Base-by-base conservation (phyloP, 2,329 filamentous ascomycete species). In the Arthroderma sp. region DNA sequence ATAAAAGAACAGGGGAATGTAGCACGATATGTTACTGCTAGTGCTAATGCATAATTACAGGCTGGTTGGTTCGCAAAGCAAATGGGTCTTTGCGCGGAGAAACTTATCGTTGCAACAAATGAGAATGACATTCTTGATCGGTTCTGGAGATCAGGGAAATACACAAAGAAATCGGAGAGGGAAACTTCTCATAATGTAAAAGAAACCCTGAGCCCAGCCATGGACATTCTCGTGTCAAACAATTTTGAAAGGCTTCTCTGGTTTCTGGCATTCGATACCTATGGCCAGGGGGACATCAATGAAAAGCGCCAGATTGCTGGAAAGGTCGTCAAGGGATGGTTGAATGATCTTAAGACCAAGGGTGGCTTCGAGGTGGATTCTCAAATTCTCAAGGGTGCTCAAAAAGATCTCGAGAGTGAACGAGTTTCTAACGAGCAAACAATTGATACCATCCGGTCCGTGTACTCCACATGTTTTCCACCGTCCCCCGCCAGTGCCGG, bases 161-260 rank as follows among this genome's bases (percentile, higher is more conserved):
- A 96, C 67, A 85, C 91, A 69, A 96, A 95, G 74, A 75, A 87
- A 56, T 70, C 79, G 6, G 47, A 10, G 54, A 53, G 11, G 45
- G 37, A 28, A 7, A 38, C 33, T 31, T 69, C 68, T 43, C 75
- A 80, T 11, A 75, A 78, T 54, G 86, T 89, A 50, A 88, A 86
- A 67, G 88, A 94, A 68, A 98, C 91, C 0, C 75, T 93, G 42
- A 87, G 83, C 54, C 91, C 91, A 0, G 91, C 91, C 38, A 96
- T 98, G 91, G 91, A 98, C 63, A 96, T 96, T 52, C 73, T 96
- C 3, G 88, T 96, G 8, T 89, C 83, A 27, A 91, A 83, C 62
- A 98, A 98, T 70, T 96, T 98, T 61, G 91, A 98, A 72, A 79
- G 91, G 30, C 73, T 98, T 4, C 73, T 98, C 7, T 96, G 89